Evolutionary conservation across 208 protist species (phyloP).

Genomic region (Trypanosoma vivax): DNA sequence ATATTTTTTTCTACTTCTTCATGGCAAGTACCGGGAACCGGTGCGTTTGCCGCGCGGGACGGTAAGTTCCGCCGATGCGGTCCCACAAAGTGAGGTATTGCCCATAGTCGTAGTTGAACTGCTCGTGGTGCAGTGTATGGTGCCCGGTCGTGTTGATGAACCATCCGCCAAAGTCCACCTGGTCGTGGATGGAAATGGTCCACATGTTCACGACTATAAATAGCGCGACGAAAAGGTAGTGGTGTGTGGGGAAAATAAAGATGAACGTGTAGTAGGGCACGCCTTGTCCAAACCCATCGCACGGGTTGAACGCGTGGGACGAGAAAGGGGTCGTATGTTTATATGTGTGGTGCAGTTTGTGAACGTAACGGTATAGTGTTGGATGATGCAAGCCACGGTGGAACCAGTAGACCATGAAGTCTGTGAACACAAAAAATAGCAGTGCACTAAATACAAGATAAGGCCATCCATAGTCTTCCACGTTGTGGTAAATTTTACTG

Average conservation of each 20-base stretch:
- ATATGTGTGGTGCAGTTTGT: constrained; percentile 91
- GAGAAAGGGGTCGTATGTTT: constrained; percentile 87
- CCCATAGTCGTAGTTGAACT: constrained; percentile 93
- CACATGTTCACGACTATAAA: constrained; percentile 93
- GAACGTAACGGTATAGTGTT: constrained; percentile 84
- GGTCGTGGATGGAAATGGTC: constrained; percentile 93
- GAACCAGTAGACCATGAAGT: constrained; percentile 93
- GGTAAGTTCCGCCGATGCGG: constrained; percentile 81
- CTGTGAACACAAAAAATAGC: constrained; percentile 88
- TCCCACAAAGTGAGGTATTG: constrained; percentile 94
- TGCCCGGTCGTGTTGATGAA: constrained; percentile 81
- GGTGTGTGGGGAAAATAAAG: constrained; percentile 88
- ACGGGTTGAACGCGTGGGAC: constrained; percentile 90
- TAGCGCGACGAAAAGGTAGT: constrained; percentile 72
- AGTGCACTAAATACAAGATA: constrained; percentile 66
- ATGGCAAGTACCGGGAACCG: constrained; percentile 16
- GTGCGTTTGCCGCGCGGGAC: constrained; percentile 70
- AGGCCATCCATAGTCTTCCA: constrained; percentile 67
- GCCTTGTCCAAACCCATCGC: constrained; percentile 89
- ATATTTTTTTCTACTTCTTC: neutral
- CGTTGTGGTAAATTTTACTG: constrained; percentile 71
- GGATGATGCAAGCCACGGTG: constrained; percentile 90
- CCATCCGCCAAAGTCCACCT: constrained; percentile 79
- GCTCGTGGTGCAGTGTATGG: constrained; percentile 91
- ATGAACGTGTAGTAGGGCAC: constrained; percentile 91